Evolutionary conservation across 257 asterid genomes (phyloP).

Genomic region (Hygrophila difformis): DNA sequence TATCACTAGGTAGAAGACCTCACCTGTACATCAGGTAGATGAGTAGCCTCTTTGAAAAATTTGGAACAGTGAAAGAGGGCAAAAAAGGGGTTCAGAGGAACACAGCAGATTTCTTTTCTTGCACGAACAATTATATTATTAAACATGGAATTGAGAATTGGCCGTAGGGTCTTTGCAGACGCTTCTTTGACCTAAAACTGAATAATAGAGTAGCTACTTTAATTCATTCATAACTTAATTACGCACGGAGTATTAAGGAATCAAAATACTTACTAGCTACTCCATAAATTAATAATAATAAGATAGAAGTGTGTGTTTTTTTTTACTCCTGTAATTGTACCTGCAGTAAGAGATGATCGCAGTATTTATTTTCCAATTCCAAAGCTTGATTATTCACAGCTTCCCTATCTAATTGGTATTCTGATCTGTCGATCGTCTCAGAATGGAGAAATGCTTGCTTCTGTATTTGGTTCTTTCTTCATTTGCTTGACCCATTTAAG

Average conservation of each 20-base stretch:
- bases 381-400: too few relatives aligned
- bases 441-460: neutral
- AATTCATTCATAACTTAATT: too few relatives aligned
- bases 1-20: too few relatives aligned
- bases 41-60: neutral
- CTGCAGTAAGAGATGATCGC: too few relatives aligned
- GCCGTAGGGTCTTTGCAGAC: conserved; percentile 21
- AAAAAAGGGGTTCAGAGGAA: conserved; percentile 1
- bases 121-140: conserved; percentile 16
- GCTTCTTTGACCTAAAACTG: conserved; percentile 16
- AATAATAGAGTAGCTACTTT: too few relatives aligned
- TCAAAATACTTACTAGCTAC: too few relatives aligned
- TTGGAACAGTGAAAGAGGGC: neutral
- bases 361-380: too few relatives aligned
- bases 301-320: too few relatives aligned
- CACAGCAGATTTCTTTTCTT: conserved; percentile 13
- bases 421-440: neutral
- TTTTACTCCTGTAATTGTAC: too few relatives aligned
- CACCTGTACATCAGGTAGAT: conserved; percentile 1
- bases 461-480: neutral
- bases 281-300: conserved; percentile 12
- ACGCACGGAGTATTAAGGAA: too few relatives aligned
- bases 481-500: too few relatives aligned
- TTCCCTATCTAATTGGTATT: neutral
- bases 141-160: conserved; percentile 1